Percentiles rank a stretch among this genome's conserved stretches.
These are phyloP conservation scores for Kandelia obovata DNA, from an alignment of 345 rosid species.

Conservation along the genomic window DNA sequence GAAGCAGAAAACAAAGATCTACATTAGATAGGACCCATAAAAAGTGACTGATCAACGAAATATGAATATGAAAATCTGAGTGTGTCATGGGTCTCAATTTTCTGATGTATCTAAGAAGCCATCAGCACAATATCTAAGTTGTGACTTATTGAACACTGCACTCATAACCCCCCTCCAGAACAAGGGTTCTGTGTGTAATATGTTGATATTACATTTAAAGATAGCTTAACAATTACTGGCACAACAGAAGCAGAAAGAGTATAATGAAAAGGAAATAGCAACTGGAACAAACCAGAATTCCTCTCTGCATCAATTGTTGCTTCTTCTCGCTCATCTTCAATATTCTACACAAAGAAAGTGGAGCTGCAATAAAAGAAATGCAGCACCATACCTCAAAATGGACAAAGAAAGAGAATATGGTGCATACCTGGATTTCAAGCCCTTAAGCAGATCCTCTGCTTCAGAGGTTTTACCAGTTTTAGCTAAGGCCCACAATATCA, in stretches of 20 bases:
- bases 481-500: constrained; percentile 78
- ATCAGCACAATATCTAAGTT: too few species aligned
- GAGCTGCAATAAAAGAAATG: constrained; percentile 14
- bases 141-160: too few species aligned
- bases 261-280: constrained; percentile 16
- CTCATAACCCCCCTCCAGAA: neutral
- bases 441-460: constrained; percentile 64
- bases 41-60: too few species aligned
- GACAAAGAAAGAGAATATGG: constrained; percentile 13
- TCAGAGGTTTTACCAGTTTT: constrained; percentile 52
- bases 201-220: neutral
- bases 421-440: constrained; percentile 63
- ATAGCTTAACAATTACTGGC: neutral
- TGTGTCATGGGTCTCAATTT: neutral
- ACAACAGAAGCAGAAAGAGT: constrained; percentile 1
- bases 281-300: constrained; percentile 53
- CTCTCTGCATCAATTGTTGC: constrained; percentile 66
- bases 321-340: constrained; percentile 67
- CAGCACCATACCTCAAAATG: neutral
- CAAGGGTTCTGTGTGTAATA: neutral
- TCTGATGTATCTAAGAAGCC: neutral
- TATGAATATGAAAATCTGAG: too few species aligned
- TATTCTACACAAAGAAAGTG: constrained; percentile 40
- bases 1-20: neutral
- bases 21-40: neutral